These are phyloP conservation scores for Houttuynia cordata DNA, from an alignment of 164 flowering plant genomes.

Conservation along the genomic window DNA sequence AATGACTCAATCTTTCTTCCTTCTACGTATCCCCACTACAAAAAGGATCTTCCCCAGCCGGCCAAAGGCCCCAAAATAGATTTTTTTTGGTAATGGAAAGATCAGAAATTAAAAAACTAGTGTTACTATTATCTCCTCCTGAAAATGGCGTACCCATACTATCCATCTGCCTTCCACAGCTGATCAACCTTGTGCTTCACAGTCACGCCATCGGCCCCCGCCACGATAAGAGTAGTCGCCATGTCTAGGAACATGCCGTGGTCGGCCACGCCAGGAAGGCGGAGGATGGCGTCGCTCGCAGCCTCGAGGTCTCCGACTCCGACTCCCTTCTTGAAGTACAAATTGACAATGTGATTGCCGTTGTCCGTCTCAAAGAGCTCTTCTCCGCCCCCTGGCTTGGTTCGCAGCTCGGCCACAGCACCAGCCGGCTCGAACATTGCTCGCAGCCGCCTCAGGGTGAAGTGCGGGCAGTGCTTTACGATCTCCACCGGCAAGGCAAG, in stretches of 20 bases:
- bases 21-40: background rate
- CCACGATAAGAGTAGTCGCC: slow-evolving; percentile 87
- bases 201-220: slow-evolving; percentile 54
- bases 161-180: background rate
- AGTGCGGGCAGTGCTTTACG: slow-evolving; percentile 71
- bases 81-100: background rate
- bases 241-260: slow-evolving; percentile 96
- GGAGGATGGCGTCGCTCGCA: slow-evolving; percentile 60
- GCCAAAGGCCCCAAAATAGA: background rate
- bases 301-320: slow-evolving; percentile 53
- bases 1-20: too few species aligned
- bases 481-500: slow-evolving; percentile 85
- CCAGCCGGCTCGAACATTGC: slow-evolving; percentile 47
- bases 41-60: background rate
- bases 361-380: slow-evolving; percentile 70
- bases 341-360: slow-evolving; percentile 66
- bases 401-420: slow-evolving; percentile 62
- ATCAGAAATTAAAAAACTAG: background rate
- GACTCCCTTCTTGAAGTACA: slow-evolving; percentile 52
- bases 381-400: slow-evolving; percentile 6
- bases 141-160: background rate
- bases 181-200: slow-evolving; percentile 35
- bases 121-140: background rate
- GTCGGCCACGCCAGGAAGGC: slow-evolving; percentile 81
- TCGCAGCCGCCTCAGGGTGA: slow-evolving; percentile 41